These are phyloP conservation scores for Actinidia arguta DNA, from an alignment of 179 eudicot species.

Conservation along the genomic window DNA sequence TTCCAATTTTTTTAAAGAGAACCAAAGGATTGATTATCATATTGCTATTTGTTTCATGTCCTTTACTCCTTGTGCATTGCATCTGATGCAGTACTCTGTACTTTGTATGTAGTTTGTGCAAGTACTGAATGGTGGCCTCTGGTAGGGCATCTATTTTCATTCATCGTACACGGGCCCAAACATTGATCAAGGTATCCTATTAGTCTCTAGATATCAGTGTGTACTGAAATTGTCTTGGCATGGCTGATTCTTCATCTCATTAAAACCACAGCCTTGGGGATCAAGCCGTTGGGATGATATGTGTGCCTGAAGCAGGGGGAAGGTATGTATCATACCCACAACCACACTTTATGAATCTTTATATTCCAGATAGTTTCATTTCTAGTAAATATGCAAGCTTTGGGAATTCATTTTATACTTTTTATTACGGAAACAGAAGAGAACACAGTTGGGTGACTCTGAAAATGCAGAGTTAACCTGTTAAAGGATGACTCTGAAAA, in stretches of 20 bases:
- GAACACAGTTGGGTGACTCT: too few relatives aligned
- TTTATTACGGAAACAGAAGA: too few relatives aligned
- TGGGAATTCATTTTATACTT: too few relatives aligned
- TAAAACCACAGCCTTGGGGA: constrained; percentile 83
- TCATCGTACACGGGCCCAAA: constrained; percentile 51
- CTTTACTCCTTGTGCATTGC: background rate
- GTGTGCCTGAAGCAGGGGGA: constrained; percentile 98
- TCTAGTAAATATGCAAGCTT: too few relatives aligned
- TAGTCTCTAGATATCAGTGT: background rate
- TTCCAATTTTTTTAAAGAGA: background rate
- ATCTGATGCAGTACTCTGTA: background rate
- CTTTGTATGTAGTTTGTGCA: constrained; percentile 65
- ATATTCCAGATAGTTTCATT: too few relatives aligned
- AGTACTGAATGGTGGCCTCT: constrained; percentile 87
- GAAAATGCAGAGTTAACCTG: background rate
- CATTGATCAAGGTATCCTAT: constrained; percentile 58
- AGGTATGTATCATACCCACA: too few relatives aligned
- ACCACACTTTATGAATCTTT: too few relatives aligned
- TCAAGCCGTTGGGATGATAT: constrained; percentile 92
- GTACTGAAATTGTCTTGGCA: background rate
- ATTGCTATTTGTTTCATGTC: background rate
- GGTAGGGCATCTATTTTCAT: constrained; percentile 88
- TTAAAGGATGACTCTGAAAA: too few relatives aligned
- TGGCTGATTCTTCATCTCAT: constrained; percentile 24
- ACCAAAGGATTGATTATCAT: background rate